A percentile compares a stretch with the other conserved stretches of the same genome.
These are phyloP conservation scores for Kurtzmaniella fragi DNA, from an alignment of 805 yeast species.

Conservation along the genomic window DNA sequence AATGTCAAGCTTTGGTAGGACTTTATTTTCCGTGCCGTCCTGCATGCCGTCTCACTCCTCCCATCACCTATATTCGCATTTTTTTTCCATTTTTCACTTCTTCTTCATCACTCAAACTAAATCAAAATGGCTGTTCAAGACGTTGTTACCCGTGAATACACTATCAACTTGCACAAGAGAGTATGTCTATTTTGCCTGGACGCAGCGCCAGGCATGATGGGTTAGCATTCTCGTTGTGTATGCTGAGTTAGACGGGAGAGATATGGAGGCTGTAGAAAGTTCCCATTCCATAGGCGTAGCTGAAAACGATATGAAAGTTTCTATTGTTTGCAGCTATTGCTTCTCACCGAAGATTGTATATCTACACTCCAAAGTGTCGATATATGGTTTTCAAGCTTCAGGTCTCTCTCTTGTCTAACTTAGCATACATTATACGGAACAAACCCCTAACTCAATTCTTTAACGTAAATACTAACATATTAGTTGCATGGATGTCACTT, in stretches of 20 bases:
- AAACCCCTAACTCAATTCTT: conserved; percentile 4
- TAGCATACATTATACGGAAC: not conserved
- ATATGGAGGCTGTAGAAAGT: conserved; percentile 5
- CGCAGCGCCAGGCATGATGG: not conserved
- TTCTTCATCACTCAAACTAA: not conserved
- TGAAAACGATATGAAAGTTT: not conserved
- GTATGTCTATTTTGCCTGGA: conserved; percentile 47
- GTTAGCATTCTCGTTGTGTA: conserved; percentile 1
- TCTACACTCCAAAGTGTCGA: not conserved
- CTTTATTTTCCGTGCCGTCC: too few relatives aligned
- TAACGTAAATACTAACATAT: conserved; percentile 37
- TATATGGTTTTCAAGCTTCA: not conserved
- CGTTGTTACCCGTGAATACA: conserved; percentile 99
- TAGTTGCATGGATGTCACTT: conserved; percentile 96
- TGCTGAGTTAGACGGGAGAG: conserved; percentile 6
- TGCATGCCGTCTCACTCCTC: too few relatives aligned
- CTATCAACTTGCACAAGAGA: conserved; percentile 99
- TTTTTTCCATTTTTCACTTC: conserved; percentile 5
- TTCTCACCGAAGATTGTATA: conserved; percentile 4
- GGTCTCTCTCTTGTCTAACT: not conserved
- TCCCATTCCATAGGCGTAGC: conserved; percentile 6
- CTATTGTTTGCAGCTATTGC: not conserved
- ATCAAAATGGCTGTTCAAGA: conserved; percentile 79
- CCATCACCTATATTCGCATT: conserved; percentile 4
- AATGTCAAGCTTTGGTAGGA: too few relatives aligned